Conservation (phyloP, 768 basidiomycete species). For the Kwoniella newhampshirensis region DNA sequence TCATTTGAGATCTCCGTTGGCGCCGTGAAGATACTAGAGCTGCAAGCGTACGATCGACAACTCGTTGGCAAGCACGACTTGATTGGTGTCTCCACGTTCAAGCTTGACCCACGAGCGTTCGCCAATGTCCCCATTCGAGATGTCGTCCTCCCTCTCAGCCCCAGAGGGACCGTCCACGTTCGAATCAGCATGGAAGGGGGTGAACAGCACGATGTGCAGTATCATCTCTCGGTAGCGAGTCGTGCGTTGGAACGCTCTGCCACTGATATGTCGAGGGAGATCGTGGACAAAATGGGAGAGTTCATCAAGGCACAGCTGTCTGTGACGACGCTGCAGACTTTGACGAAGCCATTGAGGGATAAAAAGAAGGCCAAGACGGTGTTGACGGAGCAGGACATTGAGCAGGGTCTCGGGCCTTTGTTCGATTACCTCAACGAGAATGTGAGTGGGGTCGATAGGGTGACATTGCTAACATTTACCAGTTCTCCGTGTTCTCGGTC, state of each 20-base stretch:
- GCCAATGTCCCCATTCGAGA: conserved; percentile 31
- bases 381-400: conserved; percentile 41
- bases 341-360: conserved; percentile 41
- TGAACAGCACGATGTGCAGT: conserved; percentile 43
- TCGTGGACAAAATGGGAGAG: conserved; percentile 49
- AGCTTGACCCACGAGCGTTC: conserved; percentile 44
- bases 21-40: conserved; percentile 36
- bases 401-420: conserved; percentile 40
- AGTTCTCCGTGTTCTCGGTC: conserved; percentile 51
- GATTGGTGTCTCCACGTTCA: conserved; percentile 45
- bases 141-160: conserved; percentile 41
- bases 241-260: conserved; percentile 42
- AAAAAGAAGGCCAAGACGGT: conserved; percentile 43
- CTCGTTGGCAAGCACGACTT: conserved; percentile 53
- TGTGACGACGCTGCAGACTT: conserved; percentile 16
- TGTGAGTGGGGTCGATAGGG: conserved; percentile 27
- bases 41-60: conserved; percentile 44
- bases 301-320: conserved; percentile 35
- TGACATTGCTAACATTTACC: conserved; percentile 6
- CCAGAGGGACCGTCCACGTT: conserved; percentile 42
- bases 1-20: conserved; percentile 44
- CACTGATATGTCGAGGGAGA: conserved; percentile 44
- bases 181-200: conserved; percentile 48
- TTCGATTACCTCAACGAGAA: conserved; percentile 52
- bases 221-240: conserved; percentile 39